Conservation (phyloP, 2,329 filamentous ascomycete genomes). For the Penicillium sp. region DNA sequence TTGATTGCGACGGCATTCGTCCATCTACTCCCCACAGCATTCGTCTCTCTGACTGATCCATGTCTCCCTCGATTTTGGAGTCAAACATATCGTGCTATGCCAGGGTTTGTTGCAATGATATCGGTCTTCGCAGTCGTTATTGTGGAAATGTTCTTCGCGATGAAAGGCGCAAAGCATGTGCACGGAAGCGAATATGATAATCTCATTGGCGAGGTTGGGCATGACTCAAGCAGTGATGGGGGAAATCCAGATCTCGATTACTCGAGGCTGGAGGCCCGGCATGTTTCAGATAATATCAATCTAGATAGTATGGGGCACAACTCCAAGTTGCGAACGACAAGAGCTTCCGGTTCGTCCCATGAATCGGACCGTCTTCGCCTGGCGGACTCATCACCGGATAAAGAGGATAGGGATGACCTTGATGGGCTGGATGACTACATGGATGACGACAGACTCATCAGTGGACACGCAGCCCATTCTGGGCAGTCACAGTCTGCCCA, state of each 20-base stretch:
- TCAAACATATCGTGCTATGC: conserved; percentile 72
- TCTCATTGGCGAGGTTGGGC: conserved; percentile 33
- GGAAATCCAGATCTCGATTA: conserved; percentile 23
- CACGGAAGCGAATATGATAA: conserved; percentile 55
- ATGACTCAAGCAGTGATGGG: conserved; percentile 20
- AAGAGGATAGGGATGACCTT: conserved; percentile 54
- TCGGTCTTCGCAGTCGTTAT: conserved; percentile 78
- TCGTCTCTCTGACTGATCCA: conserved; percentile 58
- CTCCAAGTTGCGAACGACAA: conserved; percentile 2
- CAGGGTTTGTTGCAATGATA: conserved; percentile 77
- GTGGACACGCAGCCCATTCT: conserved; percentile 12
- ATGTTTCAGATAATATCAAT: conserved; percentile 21
- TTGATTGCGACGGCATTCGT: conserved; percentile 58
- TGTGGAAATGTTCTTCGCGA: conserved; percentile 86
- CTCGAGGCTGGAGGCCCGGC: conserved; percentile 20
- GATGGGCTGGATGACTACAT: conserved; percentile 50
- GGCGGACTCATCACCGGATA: conserved; percentile 38
- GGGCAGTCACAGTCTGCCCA: conserved; percentile 12
- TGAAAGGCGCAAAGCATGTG: conserved; percentile 60
- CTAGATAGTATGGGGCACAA: conserved; percentile 18
- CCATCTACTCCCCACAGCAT: conserved; percentile 62
- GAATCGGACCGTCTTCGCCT: conserved; percentile 17
- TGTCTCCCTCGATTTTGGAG: conserved; percentile 77
- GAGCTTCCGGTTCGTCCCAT: conserved; percentile 18
- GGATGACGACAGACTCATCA: conserved; percentile 22